A percentile compares a stretch with the other conserved stretches of the same genome.
phyloP scores from a whole-genome alignment of 768 basidiomycete genomes.

The Termitomyces sp. region DNA sequence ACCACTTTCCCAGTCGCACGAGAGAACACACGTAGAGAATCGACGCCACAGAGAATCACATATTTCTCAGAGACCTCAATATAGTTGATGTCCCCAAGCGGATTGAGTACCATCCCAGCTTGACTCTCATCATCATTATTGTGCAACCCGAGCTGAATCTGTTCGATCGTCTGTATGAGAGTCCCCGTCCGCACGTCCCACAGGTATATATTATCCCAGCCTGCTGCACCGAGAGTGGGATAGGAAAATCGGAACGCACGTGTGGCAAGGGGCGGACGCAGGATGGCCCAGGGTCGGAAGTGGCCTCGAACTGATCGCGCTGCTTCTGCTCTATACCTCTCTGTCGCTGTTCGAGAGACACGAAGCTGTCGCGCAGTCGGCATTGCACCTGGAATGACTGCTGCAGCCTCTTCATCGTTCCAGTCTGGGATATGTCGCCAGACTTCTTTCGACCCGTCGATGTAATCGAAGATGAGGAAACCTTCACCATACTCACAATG shows the following conservation, averaged over 20 bases:
- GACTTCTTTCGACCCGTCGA: slow-evolving; percentile 56
- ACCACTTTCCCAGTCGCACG: slow-evolving; percentile 39
- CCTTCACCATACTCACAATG: slow-evolving; percentile 74
- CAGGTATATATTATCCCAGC: slow-evolving; percentile 40
- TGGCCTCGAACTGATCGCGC: slow-evolving; percentile 31
- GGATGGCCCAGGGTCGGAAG: slow-evolving; percentile 59
- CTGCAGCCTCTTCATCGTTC: slow-evolving; percentile 15
- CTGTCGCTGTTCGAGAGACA: not conserved
- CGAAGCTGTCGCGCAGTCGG: slow-evolving; percentile 27
- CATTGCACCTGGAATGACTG: slow-evolving; percentile 18
- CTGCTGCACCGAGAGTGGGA: slow-evolving; percentile 55
- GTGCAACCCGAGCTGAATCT: slow-evolving; percentile 24
- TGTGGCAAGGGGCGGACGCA: slow-evolving; percentile 38
- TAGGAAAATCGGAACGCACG: slow-evolving; percentile 65
- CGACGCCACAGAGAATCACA: slow-evolving; percentile 53
- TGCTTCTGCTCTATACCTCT: not conserved
- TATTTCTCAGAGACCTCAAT: slow-evolving; percentile 59
- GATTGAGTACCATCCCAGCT: not conserved
- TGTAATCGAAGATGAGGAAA: slow-evolving; percentile 65
- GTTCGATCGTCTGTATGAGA: slow-evolving; percentile 42
- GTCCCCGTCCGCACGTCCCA: slow-evolving; percentile 56
- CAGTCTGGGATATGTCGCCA: slow-evolving; percentile 50
- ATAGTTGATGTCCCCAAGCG: slow-evolving; percentile 45
- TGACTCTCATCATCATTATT: not conserved
- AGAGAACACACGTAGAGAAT: slow-evolving; percentile 48